Percentiles rank a stretch among this genome's conserved stretches.
Evolutionary conservation across 2,329 filamentous ascomycete genomes (phyloP).

Genomic region (Mollisiaceae sp.): DNA sequence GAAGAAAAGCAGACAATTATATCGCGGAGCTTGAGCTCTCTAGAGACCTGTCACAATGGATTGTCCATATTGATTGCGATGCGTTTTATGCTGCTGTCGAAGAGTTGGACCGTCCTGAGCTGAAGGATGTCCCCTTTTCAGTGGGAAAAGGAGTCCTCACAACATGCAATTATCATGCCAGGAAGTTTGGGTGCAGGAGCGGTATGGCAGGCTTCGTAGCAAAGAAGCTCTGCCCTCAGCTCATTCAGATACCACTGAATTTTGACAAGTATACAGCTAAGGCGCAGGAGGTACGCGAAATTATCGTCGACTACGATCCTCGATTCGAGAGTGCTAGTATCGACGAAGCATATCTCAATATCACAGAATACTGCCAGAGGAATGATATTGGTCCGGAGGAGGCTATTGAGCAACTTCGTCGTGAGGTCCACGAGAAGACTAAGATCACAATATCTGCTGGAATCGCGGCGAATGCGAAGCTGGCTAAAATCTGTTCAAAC

Average conservation of each 20-base stretch:
- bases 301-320: slow-evolving; percentile 86
- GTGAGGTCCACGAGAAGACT: slow-evolving; percentile 75
- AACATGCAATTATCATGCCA: slow-evolving; percentile 84
- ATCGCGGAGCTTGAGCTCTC: slow-evolving; percentile 78
- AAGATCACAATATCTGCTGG: slow-evolving; percentile 91
- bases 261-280: slow-evolving; percentile 92
- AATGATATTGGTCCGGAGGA: slow-evolving; percentile 73
- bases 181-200: slow-evolving; percentile 87
- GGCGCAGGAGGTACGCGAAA: slow-evolving; percentile 81
- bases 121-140: slow-evolving; percentile 86
- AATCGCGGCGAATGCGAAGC: slow-evolving; percentile 88
- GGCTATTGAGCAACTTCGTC: slow-evolving; percentile 77
- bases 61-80: slow-evolving; percentile 96
- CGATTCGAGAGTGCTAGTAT: slow-evolving; percentile 93
- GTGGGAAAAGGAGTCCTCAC: slow-evolving; percentile 75
- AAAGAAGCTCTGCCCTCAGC: slow-evolving; percentile 86
- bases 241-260: slow-evolving; percentile 83
- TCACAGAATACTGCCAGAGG: slow-evolving; percentile 81
- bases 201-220: slow-evolving; percentile 98
- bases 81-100: slow-evolving; percentile 98
- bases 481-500: slow-evolving; percentile 96
- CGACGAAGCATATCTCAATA: slow-evolving; percentile 95
- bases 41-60: slow-evolving; percentile 80
- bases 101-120: slow-evolving; percentile 79
- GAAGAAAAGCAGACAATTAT: slow-evolving; percentile 79